Conservation (phyloP, 2,329 filamentous ascomycete genomes). For the Colletotrichum magnum region DNA sequence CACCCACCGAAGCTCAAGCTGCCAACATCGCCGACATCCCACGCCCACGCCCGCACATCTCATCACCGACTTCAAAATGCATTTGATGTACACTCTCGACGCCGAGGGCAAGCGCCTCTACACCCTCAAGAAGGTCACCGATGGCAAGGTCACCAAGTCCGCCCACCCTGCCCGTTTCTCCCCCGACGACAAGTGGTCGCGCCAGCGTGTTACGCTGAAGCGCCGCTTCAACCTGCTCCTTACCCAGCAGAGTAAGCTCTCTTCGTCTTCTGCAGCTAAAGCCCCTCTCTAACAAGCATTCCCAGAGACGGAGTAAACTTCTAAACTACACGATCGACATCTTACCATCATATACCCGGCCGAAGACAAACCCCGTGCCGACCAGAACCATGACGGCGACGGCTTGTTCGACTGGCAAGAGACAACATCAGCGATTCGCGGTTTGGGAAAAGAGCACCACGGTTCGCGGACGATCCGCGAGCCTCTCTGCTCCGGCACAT, state of each 20-base stretch:
- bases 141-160: slow-evolving; percentile 91
- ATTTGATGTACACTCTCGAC: slow-evolving; percentile 82
- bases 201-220: slow-evolving; percentile 95
- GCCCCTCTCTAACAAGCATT: background rate
- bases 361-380: slow-evolving; percentile 8
- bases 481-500: slow-evolving; percentile 18
- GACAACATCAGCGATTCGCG: background rate
- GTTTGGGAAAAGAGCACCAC: slow-evolving; percentile 6
- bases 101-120: slow-evolving; percentile 88
- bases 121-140: slow-evolving; percentile 93
- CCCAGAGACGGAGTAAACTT: slow-evolving; percentile 15
- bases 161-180: slow-evolving; percentile 97
- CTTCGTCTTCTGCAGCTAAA: background rate
- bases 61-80: slow-evolving; percentile 27
- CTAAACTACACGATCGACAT: slow-evolving; percentile 1
- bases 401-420: slow-evolving; percentile 13
- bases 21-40: background rate
- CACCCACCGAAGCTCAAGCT: slow-evolving; percentile 1
- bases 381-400: slow-evolving; percentile 7
- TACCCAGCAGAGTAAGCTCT: slow-evolving; percentile 76
- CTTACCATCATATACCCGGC: slow-evolving; percentile 17
- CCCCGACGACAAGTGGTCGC: slow-evolving; percentile 98
- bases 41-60: background rate
- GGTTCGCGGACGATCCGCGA: background rate
- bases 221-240: slow-evolving; percentile 90